Conservation (phyloP, 2,329 filamentous ascomycete genomes). For the Metarhizium sp. region DNA sequence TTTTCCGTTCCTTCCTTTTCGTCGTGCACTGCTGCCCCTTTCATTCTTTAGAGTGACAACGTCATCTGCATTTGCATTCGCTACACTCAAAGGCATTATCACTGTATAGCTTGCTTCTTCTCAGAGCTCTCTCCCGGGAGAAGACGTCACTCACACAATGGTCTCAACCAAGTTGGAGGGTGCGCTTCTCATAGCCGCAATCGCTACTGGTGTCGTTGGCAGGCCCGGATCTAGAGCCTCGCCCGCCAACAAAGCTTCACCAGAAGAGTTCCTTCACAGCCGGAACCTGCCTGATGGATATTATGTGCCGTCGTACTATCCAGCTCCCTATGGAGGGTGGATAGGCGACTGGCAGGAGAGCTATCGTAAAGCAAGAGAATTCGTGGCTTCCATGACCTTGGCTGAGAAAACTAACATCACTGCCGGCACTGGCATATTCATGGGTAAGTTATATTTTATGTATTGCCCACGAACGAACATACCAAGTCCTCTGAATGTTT, state of each 20-base stretch:
- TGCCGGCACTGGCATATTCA: constrained; percentile 59
- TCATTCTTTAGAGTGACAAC: no score
- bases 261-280: neutral
- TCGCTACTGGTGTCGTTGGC: neutral
- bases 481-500: neutral
- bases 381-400: constrained; percentile 69
- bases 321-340: constrained; percentile 65
- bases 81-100: no score
- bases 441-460: constrained; percentile 37
- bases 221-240: neutral
- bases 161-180: neutral
- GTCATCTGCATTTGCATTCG: no score
- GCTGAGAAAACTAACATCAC: constrained; percentile 76
- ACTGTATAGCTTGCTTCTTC: no score
- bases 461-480: neutral
- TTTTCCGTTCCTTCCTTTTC: no score
- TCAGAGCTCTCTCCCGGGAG: no score
- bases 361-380: constrained; percentile 56
- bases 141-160: neutral
- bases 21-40: no score
- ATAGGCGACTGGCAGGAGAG: constrained; percentile 56
- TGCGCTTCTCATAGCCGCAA: neutral
- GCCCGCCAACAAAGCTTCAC: neutral
- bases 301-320: constrained; percentile 53
- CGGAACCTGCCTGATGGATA: constrained; percentile 9